A percentile compares a stretch with the other conserved stretches of the same genome.
These are phyloP conservation scores for Davidsoniella virescens DNA, from an alignment of 2,329 filamentous ascomycete genomes.

Conservation along the genomic window DNA sequence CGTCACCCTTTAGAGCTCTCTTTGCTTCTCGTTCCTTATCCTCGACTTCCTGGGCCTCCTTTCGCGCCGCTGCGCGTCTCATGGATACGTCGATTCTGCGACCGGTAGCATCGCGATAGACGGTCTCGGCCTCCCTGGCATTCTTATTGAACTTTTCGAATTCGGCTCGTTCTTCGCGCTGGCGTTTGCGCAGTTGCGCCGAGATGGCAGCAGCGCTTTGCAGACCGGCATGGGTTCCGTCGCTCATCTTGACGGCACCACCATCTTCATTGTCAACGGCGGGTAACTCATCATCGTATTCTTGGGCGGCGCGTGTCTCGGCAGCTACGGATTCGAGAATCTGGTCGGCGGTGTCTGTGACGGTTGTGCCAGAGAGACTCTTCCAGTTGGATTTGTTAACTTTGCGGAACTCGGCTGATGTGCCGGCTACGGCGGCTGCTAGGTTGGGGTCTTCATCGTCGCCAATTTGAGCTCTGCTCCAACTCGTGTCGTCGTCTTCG, in stretches of 20 bases:
- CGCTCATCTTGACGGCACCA: slow-evolving; percentile 56
- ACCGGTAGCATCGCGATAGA: slow-evolving; percentile 89
- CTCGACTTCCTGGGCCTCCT: slow-evolving; percentile 46
- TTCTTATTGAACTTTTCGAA: slow-evolving; percentile 26
- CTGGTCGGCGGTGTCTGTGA: slow-evolving; percentile 53
- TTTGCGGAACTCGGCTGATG: slow-evolving; percentile 49
- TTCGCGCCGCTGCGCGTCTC: slow-evolving; percentile 74
- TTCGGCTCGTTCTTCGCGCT: slow-evolving; percentile 43
- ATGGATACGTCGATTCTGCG: slow-evolving; percentile 86
- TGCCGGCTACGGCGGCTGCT: slow-evolving; percentile 30
- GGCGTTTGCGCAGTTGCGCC: slow-evolving; percentile 48
- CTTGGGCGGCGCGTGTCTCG: slow-evolving; percentile 39
- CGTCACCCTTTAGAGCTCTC: slow-evolving; percentile 65
- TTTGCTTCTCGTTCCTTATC: slow-evolving; percentile 52
- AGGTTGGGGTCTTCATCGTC: slow-evolving; percentile 35
- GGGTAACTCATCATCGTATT: slow-evolving; percentile 33
- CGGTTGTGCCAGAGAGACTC: slow-evolving; percentile 35
- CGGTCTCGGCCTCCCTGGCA: slow-evolving; percentile 46
- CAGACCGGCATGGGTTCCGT: slow-evolving; percentile 72
- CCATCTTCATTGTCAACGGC: slow-evolving; percentile 26
- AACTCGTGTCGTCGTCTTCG: slow-evolving; percentile 44
- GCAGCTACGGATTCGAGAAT: slow-evolving; percentile 59
- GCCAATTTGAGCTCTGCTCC: slow-evolving; percentile 24
- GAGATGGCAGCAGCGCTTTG: slow-evolving; percentile 71
- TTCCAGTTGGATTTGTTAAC: slow-evolving; percentile 73